Evolutionary conservation across 352 stramenopile genomes (phyloP).

Genomic region (Hyaloperonospora arabidopsidis): DNA sequence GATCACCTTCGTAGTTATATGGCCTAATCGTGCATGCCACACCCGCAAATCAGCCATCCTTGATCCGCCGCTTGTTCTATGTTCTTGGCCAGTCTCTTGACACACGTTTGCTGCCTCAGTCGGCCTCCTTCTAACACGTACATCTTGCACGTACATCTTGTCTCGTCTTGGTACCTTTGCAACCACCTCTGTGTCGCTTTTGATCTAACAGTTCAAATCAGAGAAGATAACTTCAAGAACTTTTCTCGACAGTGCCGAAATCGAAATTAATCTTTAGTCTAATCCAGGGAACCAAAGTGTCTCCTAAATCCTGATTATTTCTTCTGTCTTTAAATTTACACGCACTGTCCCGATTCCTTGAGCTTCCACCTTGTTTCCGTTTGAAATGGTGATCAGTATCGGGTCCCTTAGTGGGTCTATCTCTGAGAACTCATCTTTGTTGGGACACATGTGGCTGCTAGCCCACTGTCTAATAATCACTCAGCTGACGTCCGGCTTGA

Average conservation of each 20-base stretch:
- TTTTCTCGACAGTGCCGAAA: background rate
- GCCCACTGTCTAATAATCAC: constrained; percentile 1
- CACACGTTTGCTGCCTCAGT: background rate
- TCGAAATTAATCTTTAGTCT: background rate
- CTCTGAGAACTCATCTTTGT: background rate
- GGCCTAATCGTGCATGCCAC: constrained; percentile 1
- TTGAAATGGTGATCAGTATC: background rate
- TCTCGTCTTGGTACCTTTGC: background rate
- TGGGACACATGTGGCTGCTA: no score
- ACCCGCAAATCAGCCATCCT: background rate
- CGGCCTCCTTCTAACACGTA: background rate
- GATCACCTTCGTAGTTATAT: no score
- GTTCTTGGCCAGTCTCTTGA: background rate
- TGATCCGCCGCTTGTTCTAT: background rate
- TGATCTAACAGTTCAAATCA: background rate
- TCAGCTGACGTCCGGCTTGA: background rate
- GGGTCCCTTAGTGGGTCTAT: background rate
- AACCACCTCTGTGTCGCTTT: background rate
- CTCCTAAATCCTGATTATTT: background rate
- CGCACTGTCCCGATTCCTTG: background rate
- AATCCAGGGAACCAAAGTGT: background rate
- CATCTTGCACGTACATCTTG: no score
- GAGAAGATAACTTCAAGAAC: background rate
- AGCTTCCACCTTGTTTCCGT: background rate
- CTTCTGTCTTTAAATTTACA: background rate